Base-by-base conservation (phyloP, 352 stramenopile species). In the Globisporangium carolinianum region DNA sequence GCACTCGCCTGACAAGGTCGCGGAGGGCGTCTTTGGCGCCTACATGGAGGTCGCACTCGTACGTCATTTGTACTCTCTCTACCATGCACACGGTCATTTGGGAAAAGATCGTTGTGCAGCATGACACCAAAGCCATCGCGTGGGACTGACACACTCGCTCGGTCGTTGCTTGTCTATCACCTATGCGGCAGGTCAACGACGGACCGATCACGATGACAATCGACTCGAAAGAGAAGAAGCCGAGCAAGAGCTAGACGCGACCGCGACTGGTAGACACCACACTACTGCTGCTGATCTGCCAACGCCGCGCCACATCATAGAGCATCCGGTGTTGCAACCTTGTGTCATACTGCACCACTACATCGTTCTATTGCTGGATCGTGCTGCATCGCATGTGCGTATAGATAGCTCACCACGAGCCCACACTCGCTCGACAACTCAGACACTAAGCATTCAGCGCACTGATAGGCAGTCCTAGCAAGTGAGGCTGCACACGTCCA, bases 31-130 rank as follows among this genome's bases (percentile, higher is more conserved):
- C 39, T 95, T 95, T 57, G 82, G 78, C 18, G 85, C 83, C 14
- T 89, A 88, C 63, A 95, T 93, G 85, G 85, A 95, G 67, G 85
- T 93, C 18, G 79, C 77, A n/a, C 61, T 94, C 51, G 85, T 91
- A 65, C 58, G 77, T 63, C 41, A 35, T 45, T 39, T 24, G 32
- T n/a, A 5, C 4, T 8, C 15, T 24, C 4, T 2, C 11, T 7
- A 49, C 11, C 45, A 49, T 32, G 24, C 24, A 32, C 24, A 32
- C 24, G 2, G 24, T 32, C 24, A 32, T 3, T 32, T 32, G 24
- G 1, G 24, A 3, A 32, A 32, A 3, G 24, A 32, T 32, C 24
- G 24, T 32, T 32, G 24, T 32, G 24, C 24, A 32, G 24, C 24
- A 32, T 3, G 24, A 49, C 37, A 18, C 11, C 32, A 43, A 51